A percentile compares a stretch with the other conserved stretches of the same genome.
Conservation (phyloP, 2,329 filamentous ascomycete species). For the Raffaelea arxii region DNA sequence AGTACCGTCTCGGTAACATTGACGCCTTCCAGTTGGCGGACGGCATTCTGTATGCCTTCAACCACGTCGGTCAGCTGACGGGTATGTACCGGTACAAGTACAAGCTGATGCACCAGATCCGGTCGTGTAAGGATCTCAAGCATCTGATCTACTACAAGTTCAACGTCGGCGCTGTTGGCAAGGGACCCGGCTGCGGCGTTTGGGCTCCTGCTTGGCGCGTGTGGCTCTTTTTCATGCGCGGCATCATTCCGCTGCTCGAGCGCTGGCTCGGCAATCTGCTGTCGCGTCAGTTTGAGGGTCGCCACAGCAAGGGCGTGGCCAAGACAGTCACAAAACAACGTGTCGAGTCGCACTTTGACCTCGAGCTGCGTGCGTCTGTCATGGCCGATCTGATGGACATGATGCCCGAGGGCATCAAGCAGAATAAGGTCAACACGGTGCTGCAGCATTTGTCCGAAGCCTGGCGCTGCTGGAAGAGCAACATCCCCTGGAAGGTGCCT, state of each 20-base stretch:
- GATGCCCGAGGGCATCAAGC: conserved; percentile 99
- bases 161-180: conserved; percentile 92
- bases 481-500: conserved; percentile 98
- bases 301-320: conserved; percentile 96
- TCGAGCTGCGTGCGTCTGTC: conserved; percentile 92
- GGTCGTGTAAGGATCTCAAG: conserved; percentile 97
- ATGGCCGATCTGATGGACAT: conserved; percentile 99
- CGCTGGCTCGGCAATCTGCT: conserved; percentile 95
- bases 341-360: conserved; percentile 96
- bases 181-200: conserved; percentile 95
- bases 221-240: conserved; percentile 98
- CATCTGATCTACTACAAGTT: conserved; percentile 99
- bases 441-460: conserved; percentile 95
- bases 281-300: conserved; percentile 94
- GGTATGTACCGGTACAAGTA: conserved; percentile 99
- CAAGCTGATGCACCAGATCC: conserved; percentile 99
- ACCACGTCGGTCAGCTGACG: conserved; percentile 94
- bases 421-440: conserved; percentile 98
- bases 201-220: conserved; percentile 98
- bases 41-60: conserved; percentile 98
- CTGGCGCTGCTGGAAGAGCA: conserved; percentile 99
- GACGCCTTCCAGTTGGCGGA: conserved; percentile 98
- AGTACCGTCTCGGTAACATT: conserved; percentile 94
- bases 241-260: conserved; percentile 92
- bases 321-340: conserved; percentile 99